These are phyloP conservation scores for Erodium trifolium DNA, from an alignment of 441 rosid genomes.

Conservation along the genomic window DNA sequence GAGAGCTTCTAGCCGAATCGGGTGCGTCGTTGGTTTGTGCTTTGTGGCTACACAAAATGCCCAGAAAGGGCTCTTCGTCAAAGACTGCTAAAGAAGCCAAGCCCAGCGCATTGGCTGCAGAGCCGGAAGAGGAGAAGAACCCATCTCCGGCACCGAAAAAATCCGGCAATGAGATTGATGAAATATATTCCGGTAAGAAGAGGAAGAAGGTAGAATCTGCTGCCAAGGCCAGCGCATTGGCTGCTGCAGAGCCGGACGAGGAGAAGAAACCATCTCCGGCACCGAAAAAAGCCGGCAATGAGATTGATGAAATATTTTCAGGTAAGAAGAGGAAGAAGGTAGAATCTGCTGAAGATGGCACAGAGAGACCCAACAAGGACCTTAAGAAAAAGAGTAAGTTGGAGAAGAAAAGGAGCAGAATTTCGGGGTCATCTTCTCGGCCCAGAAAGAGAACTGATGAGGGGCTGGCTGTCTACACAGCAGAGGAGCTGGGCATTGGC, in stretches of 20 bases:
- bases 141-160: slow-evolving; percentile 25
- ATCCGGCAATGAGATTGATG: slow-evolving; percentile 37
- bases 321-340: slow-evolving; percentile 34
- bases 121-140: slow-evolving; percentile 16
- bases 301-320: slow-evolving; percentile 43
- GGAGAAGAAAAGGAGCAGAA: slow-evolving; percentile 30
- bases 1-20: neutral
- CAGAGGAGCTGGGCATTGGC: slow-evolving; percentile 62
- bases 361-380: slow-evolving; percentile 15
- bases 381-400: slow-evolving; percentile 9
- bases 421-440: slow-evolving; percentile 21
- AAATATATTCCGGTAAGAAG: slow-evolving; percentile 35
- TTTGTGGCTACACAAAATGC: slow-evolving; percentile 15
- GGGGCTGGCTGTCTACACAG: slow-evolving; percentile 44
- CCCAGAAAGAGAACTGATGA: slow-evolving; percentile 46
- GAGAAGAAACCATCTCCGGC: slow-evolving; percentile 22
- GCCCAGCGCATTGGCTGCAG: slow-evolving; percentile 15
- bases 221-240: slow-evolving; percentile 20
- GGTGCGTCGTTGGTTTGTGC: neutral
- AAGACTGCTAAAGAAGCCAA: slow-evolving; percentile 21
- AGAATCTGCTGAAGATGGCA: slow-evolving; percentile 8
- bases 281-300: slow-evolving; percentile 28
- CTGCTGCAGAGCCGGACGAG: neutral
- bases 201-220: slow-evolving; percentile 26
- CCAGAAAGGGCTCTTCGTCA: slow-evolving; percentile 24